phyloP scores from a whole-genome alignment of 2,329 filamentous ascomycete species.

The Nothophaeocryptopus gaeumannii region DNA sequence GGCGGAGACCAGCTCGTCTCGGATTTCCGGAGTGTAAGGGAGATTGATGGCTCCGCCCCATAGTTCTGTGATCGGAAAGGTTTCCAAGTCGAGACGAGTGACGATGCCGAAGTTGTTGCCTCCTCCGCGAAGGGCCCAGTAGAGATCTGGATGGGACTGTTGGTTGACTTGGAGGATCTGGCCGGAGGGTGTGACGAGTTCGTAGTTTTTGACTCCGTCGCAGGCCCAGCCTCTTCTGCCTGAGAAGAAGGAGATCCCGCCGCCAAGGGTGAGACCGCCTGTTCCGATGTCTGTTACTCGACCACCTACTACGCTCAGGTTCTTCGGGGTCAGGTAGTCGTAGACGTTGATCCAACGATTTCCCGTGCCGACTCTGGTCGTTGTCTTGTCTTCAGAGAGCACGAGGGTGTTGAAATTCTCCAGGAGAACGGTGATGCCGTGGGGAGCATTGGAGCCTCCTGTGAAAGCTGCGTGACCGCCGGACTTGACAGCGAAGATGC shows the following conservation, averaged over 20 bases:
- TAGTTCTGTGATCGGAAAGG: conserved; percentile 17
- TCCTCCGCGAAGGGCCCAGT: conserved; percentile 25
- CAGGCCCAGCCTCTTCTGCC: conserved; percentile 29
- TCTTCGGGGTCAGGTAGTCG: conserved; percentile 16
- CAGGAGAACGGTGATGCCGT: conserved; percentile 28
- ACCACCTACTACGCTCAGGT: conserved; percentile 26
- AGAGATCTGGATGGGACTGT: conserved; percentile 25
- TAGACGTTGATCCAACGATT: conserved; percentile 24
- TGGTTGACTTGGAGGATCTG: conserved; percentile 26
- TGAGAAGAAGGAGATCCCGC: conserved; percentile 33
- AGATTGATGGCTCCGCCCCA: conserved; percentile 21
- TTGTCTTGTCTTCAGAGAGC: conserved; percentile 13
- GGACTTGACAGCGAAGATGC: conserved; percentile 28
- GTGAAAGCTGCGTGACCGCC: conserved; percentile 28
- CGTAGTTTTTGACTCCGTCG: conserved; percentile 31
- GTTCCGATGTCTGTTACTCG: conserved; percentile 28
- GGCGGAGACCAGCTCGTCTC: neutral
- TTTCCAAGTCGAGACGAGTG: conserved; percentile 27
- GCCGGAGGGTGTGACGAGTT: conserved; percentile 29
- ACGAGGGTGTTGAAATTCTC: conserved; percentile 18
- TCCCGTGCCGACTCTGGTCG: conserved; percentile 15
- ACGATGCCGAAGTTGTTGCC: conserved; percentile 34
- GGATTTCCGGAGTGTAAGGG: neutral
- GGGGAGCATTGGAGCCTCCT: conserved; percentile 23
- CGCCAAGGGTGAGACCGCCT: conserved; percentile 30